Base-by-base conservation (phyloP, 139 green algal species). In the Micractinium conductrix region DNA sequence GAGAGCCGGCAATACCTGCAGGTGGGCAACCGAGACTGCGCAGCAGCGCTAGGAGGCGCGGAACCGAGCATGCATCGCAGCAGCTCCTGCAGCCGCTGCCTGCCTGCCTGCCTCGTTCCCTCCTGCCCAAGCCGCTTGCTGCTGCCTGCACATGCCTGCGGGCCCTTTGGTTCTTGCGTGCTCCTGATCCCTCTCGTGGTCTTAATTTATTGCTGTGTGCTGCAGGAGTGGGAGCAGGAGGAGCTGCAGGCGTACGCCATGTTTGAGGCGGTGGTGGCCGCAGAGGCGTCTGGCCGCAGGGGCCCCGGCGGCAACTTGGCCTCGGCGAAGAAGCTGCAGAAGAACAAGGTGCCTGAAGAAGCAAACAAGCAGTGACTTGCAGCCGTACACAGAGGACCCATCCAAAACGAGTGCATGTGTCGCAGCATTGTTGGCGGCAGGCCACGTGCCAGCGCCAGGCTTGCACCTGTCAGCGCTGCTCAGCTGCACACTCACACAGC, bases 231-330 rank as follows among this genome's bases (percentile, higher is more conserved):
- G 86, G 69, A 87, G 35, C 19, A 26, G 8, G 80, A 89, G 62
- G 58, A 89, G 19, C 22, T 74, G 17, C 35, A 75, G 42, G 50
- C 72, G 7, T 89, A 89, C 42, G 28, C 37, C 30, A 84, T 89
- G 72, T 89, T 89, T 86, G 86, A 89, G 40, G 79, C 86, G 3
- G 26, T 87, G 19, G 30, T 87, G 40, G 33, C 62, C 10, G 67
- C 45, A 1, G 28, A 67, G n/a, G 38, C 60, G 7, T 40, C 53
- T 2, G 21, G 55, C 26, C 10, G 28, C 40, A 24, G 19, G 4
- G 8, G 40, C 45, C 53, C 53, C 12, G 63, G 37, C 37, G 38
- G 44, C 44, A 44, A 45, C 50, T 78, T 44, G 17, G 63, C 33
- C 0, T 26, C 71, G 28, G 30, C 44, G 73, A 84, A 88, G 60